Evolutionary conservation across 352 stramenopile genomes (phyloP), one percentile per base, ranked within the genome.

Genomic region (Pythium aristosporum): DNA sequence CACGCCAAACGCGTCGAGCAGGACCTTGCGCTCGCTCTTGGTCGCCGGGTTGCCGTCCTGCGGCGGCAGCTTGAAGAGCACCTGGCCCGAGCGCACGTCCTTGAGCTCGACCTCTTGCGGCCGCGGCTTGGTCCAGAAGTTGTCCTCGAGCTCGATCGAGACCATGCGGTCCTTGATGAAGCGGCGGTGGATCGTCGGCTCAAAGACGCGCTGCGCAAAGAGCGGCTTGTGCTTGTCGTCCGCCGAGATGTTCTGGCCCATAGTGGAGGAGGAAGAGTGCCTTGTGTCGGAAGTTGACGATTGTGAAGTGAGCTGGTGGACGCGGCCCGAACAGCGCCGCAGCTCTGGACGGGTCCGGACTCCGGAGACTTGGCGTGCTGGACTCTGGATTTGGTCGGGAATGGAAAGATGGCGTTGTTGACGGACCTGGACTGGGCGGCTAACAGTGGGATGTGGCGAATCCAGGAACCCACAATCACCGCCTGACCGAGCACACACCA

Each of bases 171-270:
- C 60, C 21, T 55, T 57, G 30, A 67, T 57, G 42, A 67, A 67
- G 25, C 60, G 60, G 9, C 51, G 60, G 60, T 67, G 50, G 41
- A 67, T 67, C 28, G 50, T 67, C 25, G 49, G 49, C 25, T 61
- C 60, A 37, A 67, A 67, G 15, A 60, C 39, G 58, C 60, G 49
- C 51, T 67, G 60, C 60, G 42, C 34, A 18, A 67, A 37, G 49
- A 67, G 50, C 51, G 60, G 60, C 60, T 59, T 67, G 39, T 46
- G 32, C 58, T 65, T 65, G 49, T 65, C 58, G 39, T 47, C 48
- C 9, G 37, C 44, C 7, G 57, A 65, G 23, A 58, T 25, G 56
- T 63, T 63, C 44, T 63, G 44, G 56, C 56, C 56, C 56, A 63
- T 63, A 13, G 10, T 48, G 28, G 8, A 42, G 39, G 39, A 44